These are phyloP conservation scores for Stachybotrys chartarum DNA, from an alignment of 2,329 filamentous ascomycete genomes.

Conservation along the genomic window DNA sequence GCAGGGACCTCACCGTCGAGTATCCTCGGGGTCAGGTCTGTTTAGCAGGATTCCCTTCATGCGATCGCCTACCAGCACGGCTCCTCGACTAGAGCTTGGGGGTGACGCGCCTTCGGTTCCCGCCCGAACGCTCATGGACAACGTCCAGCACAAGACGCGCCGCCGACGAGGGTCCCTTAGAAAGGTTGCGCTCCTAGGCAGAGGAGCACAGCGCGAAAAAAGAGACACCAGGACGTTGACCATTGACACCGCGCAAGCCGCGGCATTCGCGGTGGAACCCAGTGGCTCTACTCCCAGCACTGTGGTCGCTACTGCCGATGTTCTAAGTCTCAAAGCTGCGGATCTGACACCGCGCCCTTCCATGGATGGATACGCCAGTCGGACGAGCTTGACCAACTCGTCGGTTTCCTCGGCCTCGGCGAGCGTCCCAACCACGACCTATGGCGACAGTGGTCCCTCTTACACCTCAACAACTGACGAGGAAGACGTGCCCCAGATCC, in stretches of 20 bases:
- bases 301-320: constrained; percentile 16
- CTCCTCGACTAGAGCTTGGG: constrained; percentile 20
- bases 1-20: constrained; percentile 26
- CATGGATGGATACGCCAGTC: constrained; percentile 36
- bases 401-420: constrained; percentile 11
- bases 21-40: constrained; percentile 53
- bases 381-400: constrained; percentile 15
- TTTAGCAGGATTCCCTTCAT: constrained; percentile 66
- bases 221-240: constrained; percentile 42
- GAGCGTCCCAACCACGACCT: constrained; percentile 3
- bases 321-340: constrained; percentile 39
- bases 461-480: constrained; percentile 69
- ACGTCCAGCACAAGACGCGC: constrained; percentile 42
- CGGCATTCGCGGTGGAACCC: constrained; percentile 12
- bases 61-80: constrained; percentile 31
- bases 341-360: constrained; percentile 38
- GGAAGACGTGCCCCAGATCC: constrained; percentile 66
- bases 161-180: constrained; percentile 77
- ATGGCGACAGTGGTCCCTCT: constrained; percentile 22
- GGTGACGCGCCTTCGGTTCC: constrained; percentile 12
- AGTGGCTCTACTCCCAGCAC: constrained; percentile 10
- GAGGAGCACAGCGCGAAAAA: constrained; percentile 56
- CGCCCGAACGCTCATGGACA: constrained; percentile 6
- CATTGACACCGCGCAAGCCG: constrained; percentile 30
- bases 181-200: constrained; percentile 78